Conservation (phyloP, 148 eudicot genomes). For the Rheum nobile region DNA sequence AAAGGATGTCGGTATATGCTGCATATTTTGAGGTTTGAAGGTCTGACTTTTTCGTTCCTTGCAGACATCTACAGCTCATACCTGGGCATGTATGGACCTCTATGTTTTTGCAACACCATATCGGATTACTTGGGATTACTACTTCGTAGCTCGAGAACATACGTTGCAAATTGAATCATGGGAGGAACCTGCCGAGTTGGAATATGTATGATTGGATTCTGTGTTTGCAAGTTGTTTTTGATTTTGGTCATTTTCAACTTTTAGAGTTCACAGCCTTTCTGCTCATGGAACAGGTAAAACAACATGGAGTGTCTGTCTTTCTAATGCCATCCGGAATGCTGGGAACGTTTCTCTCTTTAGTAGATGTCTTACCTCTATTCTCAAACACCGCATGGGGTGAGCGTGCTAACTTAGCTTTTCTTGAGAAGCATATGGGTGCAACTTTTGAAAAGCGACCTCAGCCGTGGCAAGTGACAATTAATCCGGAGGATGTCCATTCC, state of each 20-base stretch:
- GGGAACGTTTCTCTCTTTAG: conserved; percentile 86
- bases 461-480: conserved; percentile 64
- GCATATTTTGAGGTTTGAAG: not conserved
- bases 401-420: conserved; percentile 72
- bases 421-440: conserved; percentile 93
- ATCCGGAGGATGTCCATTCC: conserved; percentile 85
- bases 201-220: conserved; percentile 53
- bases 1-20: not conserved
- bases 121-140: conserved; percentile 93
- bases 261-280: conserved; percentile 11
- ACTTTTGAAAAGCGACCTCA: conserved; percentile 69
- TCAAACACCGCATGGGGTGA: conserved; percentile 89
- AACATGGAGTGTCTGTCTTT: conserved; percentile 91
- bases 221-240: not conserved
- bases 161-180: conserved; percentile 72
- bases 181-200: conserved; percentile 94
- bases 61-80: conserved; percentile 81
- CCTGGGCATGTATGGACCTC: conserved; percentile 97
- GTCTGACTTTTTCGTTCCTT: conserved; percentile 5
- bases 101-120: conserved; percentile 96
- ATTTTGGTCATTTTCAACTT: not conserved
- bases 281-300: conserved; percentile 64
- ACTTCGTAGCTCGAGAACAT: conserved; percentile 72
- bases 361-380: conserved; percentile 86
- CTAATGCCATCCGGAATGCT: conserved; percentile 99